phyloP scores from a whole-genome alignment of 2,329 filamentous ascomycete genomes.

The Fusarium citri region DNA sequence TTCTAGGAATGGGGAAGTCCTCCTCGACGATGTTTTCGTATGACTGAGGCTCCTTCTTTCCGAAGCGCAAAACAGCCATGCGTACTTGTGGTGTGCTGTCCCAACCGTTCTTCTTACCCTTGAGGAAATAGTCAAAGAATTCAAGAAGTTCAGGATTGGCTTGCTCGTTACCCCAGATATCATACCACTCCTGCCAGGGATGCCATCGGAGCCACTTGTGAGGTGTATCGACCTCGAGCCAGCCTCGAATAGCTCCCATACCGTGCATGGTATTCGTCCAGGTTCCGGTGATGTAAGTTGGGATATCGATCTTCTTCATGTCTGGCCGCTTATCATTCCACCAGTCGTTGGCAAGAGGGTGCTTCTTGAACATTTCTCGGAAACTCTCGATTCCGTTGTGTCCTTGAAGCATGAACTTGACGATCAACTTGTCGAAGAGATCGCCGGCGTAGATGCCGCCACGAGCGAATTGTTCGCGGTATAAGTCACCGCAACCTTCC shows the following conservation, averaged over 20 bases:
- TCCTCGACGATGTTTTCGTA: conserved; percentile 12
- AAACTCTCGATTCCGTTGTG: conserved; percentile 7
- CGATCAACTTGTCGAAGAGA: conserved; percentile 2
- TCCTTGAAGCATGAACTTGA: conserved; percentile 23
- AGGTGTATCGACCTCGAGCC: conserved; percentile 9
- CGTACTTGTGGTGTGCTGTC: background rate
- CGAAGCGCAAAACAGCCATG: background rate
- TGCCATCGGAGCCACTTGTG: conserved; percentile 22
- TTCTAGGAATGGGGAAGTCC: conserved; percentile 3
- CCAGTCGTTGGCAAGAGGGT: conserved; percentile 3
- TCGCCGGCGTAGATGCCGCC: conserved; percentile 1
- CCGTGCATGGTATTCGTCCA: conserved; percentile 26
- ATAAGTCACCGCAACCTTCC: conserved; percentile 6
- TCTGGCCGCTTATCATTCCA: conserved; percentile 17
- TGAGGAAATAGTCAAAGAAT: conserved; percentile 12
- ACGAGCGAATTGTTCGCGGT: conserved; percentile 1
- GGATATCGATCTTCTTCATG: conserved; percentile 17
- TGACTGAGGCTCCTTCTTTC: conserved; percentile 12
- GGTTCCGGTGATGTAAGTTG: conserved; percentile 7
- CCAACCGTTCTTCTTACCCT: conserved; percentile 3
- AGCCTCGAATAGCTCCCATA: conserved; percentile 5
- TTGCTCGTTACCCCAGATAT: conserved; percentile 14
- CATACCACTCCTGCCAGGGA: conserved; percentile 27
- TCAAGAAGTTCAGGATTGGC: background rate
- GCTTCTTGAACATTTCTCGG: conserved; percentile 12